Base-by-base conservation (phyloP, 345 rosid genomes). In the Bruguiera sexangula region DNA sequence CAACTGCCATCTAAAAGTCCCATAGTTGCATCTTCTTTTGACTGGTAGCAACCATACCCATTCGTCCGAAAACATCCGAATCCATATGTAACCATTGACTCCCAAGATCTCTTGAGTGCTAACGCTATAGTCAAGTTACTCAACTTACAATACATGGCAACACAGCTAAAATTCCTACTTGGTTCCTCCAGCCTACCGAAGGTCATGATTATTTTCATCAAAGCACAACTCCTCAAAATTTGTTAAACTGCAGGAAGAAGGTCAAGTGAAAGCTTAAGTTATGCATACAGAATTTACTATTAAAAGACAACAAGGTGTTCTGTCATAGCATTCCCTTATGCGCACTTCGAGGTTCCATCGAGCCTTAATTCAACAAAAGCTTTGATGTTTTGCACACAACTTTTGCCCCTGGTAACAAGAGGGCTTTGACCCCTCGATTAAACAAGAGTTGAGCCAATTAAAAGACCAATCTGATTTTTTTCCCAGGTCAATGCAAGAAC, bases 151-250 rank as follows among this genome's bases (percentile, higher is more conserved):
- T 27, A 27, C 29, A 27, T 27, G 2, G 29, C 29, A 16, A 10
- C 13, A 26, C 62, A 30, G 19, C 31, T 27, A 9, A 58, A 66
- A 65, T 67, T 70, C 54, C 60, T 30, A 61, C 26, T 52, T 26
- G 39, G 48, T 34, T 61, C 68, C 62, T 52, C 53, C 43, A 39
- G 46, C 39, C 66, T 31, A 39, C 19, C 54, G 30, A 57, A 20
- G 29, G n/a, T 43, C 37, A 27, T 7, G 56, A 56, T 70, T 69
- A 63, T 80, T 74, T 26, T 69, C 60, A 51, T 59, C 51, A 53
- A 63, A 64, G 78, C 87, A 86, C 30, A 86, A 85, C 51, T 83
- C 87, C 76, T 86, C 80, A 79, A 85, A 82, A 59, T 80, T 74
- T 36, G 73, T 63, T 63, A 88, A 80, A 69, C 93, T 88, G 86